A percentile compares a stretch with the other conserved stretches of the same genome.
These are phyloP conservation scores for Trichoderma cornu-damae DNA, from an alignment of 2,329 filamentous ascomycete species.

Conservation along the genomic window DNA sequence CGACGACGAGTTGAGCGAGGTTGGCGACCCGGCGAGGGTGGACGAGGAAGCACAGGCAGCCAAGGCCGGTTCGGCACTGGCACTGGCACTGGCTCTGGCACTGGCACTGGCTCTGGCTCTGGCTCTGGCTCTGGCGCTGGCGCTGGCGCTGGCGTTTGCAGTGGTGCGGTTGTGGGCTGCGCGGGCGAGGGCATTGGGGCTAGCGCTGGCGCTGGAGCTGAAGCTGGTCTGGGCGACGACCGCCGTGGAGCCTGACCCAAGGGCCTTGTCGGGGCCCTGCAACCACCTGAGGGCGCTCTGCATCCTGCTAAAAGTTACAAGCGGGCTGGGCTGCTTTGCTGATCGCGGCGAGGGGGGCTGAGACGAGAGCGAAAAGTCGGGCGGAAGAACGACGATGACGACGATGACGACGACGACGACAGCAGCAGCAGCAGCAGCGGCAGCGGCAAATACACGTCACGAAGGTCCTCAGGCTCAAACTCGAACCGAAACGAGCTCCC, in stretches of 20 bases:
- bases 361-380: no score
- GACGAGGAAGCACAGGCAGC: slow-evolving; percentile 20
- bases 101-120: not conserved
- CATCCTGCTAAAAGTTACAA: slow-evolving; percentile 20
- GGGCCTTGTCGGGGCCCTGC: slow-evolving; percentile 26
- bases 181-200: slow-evolving; percentile 14
- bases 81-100: slow-evolving; percentile 17
- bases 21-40: slow-evolving; percentile 31
- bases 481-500: not conserved
- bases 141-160: slow-evolving; percentile 22
- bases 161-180: slow-evolving; percentile 14
- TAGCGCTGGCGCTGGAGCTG: slow-evolving; percentile 12
- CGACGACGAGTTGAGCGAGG: slow-evolving; percentile 32
- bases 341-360: no score
- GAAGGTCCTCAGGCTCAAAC: not conserved
- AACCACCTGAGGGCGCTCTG: slow-evolving; percentile 27
- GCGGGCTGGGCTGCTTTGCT: no score
- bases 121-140: slow-evolving; percentile 9
- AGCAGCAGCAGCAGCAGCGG: not conserved
- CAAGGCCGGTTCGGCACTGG: slow-evolving; percentile 17
- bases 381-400: no score
- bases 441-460: not conserved
- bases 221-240: slow-evolving; percentile 1
- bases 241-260: slow-evolving; percentile 10
- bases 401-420: no score